Evolutionary conservation across 2,329 filamentous ascomycete genomes (phyloP), one percentile per base, ranked within the genome.

Genomic region (Claviceps sp.): DNA sequence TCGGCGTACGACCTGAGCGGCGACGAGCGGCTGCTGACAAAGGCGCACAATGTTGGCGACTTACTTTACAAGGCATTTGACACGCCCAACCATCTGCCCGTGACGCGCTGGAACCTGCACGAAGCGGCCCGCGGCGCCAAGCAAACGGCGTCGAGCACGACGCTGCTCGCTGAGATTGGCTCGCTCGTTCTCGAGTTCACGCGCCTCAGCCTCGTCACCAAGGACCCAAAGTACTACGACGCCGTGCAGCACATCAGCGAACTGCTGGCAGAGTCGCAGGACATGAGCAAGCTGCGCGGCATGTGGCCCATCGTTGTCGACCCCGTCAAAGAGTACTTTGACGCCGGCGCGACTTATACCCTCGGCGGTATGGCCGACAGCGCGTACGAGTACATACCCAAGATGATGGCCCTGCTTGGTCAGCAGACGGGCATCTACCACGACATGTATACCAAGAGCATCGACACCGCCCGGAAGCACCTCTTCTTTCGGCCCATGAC

Each of bases 171-270:
- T 56, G 74, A 82, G 68, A 62, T 87, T 60, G 82, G 82, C 14
- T 85, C 82, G 6, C 69, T 88, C 51, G 79, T 78, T 4, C 64
- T 90, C 58, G 85, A 89, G 61, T 86, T 89, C 61, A 86, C 82
- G 4, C 72, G 85, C 9, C 71, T 89, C 47, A 79, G 81, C 16
- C 82, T 88, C 62, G 67, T 88, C 46, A 86, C 85, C 0, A 77
- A 77, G 41, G 74, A 88, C 55, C 66, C 76, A 41, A 86, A 82
- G 61, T 89, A 85, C 67, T 86, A 82, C 63, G 85, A 89, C 62
- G 86, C 85, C 5, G 75, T 88, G 51, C 79, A 82, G 53, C 76
- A 82, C 37, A 79, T 91, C 53, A 85, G 80, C 22, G 75, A 84
- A 53, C 73, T 81, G 18, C 73, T 91, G 41, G 77, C 84, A 53